Base-by-base conservation (phyloP, 805 yeast species). In the Kazachstania psychrophila region DNA sequence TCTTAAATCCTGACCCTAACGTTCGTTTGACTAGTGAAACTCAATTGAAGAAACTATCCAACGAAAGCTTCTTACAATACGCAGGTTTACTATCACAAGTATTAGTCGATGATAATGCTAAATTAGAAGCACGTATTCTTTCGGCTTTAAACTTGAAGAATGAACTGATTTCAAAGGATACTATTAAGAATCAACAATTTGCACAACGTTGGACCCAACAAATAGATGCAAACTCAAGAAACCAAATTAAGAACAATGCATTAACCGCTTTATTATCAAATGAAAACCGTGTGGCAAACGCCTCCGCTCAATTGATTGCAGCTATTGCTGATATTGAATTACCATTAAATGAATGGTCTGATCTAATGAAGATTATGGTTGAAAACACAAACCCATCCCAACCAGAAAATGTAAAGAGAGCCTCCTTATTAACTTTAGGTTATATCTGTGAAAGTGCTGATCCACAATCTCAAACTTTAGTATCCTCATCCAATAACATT, bases 301-400 rank as follows among this genome's bases (percentile, higher is more conserved):
- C 95, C 20, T 80, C 89, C 18, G 95, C 98, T 17, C 96, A 89
- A 66, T 69, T 89, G 46, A 89, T 92, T 35, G 95, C 97, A 23
- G 94, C 96, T 9, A 84, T 92, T 50, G 98, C 96, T n/a, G 89
- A 80, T 45, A 84, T 89, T 39, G 98, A 92, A 59, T 69, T 92
- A 45, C 96, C 96, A 31, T 66, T 80, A 44, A 70, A 71, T 45
- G 85, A 81, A 54, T 92, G 98, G 98, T 77, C 80, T 19, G 89
- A 82, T 42, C 70, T 92, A 52, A 84, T 89, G 65, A 74, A 78
- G 37, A 73, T 74, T 28, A 80, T 92, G 53, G 89, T 92, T 33
- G 86, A 81, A 44, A 85, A 86, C 61, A 92, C 97, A 23, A 77
- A 76, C 51, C 68, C 81, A 6, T 85, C 78, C 33, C 78, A 79